Conservation (phyloP, 306 rosid genomes). For the Fragaria nilgerrensis region DNA sequence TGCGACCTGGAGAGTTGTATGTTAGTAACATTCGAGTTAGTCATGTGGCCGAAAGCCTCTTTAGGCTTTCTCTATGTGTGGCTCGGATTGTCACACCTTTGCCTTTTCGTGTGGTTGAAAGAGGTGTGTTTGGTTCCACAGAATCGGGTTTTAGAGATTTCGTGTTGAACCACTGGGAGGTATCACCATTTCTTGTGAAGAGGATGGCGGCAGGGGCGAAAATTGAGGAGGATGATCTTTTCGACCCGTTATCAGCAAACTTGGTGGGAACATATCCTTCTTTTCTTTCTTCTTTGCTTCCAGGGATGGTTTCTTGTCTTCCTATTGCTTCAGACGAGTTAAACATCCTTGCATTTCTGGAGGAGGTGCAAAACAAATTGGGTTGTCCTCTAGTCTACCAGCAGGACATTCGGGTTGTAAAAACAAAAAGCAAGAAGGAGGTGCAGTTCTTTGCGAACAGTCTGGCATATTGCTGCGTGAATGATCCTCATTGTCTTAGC, state of each 20-base stretch:
- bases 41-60: slow-evolving; percentile 62
- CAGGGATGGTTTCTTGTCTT: slow-evolving; percentile 58
- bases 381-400: slow-evolving; percentile 71
- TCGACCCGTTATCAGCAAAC: slow-evolving; percentile 43
- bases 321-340: slow-evolving; percentile 82
- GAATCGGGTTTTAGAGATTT: slow-evolving; percentile 57
- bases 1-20: slow-evolving; percentile 30
- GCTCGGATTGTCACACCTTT: slow-evolving; percentile 26
- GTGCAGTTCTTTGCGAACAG: slow-evolving; percentile 54
- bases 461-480: slow-evolving; percentile 28
- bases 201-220: slow-evolving; percentile 27
- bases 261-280: slow-evolving; percentile 42
- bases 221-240: slow-evolving; percentile 35
- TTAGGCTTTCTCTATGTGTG: slow-evolving; percentile 58
- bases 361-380: slow-evolving; percentile 52
- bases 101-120: slow-evolving; percentile 44
- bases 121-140: slow-evolving; percentile 48
- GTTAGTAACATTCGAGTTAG: slow-evolving; percentile 45
- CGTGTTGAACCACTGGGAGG: slow-evolving; percentile 61
- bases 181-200: slow-evolving; percentile 45
- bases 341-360: slow-evolving; percentile 54
- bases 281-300: slow-evolving; percentile 54
- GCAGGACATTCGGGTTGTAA: slow-evolving; percentile 77
- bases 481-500: slow-evolving; percentile 44
- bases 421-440: slow-evolving; percentile 58